These are phyloP conservation scores for Lipomyces mesembrius DNA, from an alignment of 805 yeast species.

Conservation along the genomic window DNA sequence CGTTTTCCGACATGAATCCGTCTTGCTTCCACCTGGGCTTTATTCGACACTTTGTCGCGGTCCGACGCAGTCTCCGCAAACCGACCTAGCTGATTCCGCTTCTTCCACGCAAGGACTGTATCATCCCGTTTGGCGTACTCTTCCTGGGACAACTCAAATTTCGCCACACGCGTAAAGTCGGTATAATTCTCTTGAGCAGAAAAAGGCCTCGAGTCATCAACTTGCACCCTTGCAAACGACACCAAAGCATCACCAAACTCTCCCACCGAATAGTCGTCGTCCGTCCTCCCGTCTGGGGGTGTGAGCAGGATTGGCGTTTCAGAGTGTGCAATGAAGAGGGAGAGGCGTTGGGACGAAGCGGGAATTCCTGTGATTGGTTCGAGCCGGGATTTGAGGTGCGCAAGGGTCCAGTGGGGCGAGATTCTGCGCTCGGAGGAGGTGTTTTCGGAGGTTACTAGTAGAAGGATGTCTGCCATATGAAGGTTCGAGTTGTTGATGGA, in stretches of 20 bases:
- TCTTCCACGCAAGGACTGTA: constrained; percentile 80
- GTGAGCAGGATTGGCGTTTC: constrained; percentile 20
- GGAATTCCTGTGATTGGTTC: constrained; percentile 78
- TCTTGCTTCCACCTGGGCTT: constrained; percentile 1
- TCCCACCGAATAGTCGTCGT: constrained; percentile 16
- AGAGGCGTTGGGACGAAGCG: constrained; percentile 55
- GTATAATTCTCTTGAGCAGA: constrained; percentile 43
- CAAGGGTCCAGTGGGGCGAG: constrained; percentile 64
- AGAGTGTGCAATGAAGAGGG: constrained; percentile 24
- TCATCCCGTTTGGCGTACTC: constrained; percentile 64
- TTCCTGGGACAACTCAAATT: constrained; percentile 58
- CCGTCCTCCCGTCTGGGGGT: constrained; percentile 16
- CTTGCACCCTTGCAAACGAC: constrained; percentile 44
- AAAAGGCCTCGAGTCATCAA: constrained; percentile 46
- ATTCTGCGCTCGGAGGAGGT: constrained; percentile 73
- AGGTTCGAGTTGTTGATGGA: not conserved
- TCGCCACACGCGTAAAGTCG: constrained; percentile 47
- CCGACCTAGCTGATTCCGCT: constrained; percentile 67
- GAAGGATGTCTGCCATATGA: constrained; percentile 51
- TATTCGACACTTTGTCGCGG: constrained; percentile 6
- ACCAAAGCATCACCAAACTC: constrained; percentile 18
- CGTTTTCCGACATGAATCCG: constrained; percentile 56
- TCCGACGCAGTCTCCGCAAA: constrained; percentile 54
- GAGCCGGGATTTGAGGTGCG: constrained; percentile 57
- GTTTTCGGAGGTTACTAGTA: constrained; percentile 65